Evolutionary conservation across 495 filamentous ascomycete species (phyloP), one percentile per base, ranked within the genome.

Genomic region (Penicillium bialowiezense): DNA sequence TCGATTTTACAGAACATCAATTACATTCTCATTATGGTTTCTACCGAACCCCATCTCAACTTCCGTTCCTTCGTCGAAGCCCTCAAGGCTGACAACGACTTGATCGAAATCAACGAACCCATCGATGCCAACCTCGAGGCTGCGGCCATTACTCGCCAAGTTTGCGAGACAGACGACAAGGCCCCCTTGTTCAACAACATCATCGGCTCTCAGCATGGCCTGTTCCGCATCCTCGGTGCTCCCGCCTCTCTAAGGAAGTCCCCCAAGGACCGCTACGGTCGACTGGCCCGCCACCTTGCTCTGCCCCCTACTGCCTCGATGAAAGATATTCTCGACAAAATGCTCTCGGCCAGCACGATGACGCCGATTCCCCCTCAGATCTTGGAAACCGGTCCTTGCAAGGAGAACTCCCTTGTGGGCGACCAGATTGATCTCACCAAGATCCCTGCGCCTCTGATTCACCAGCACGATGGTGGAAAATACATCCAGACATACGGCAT

Each of bases 121-220:
- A 41, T 73, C 38, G 63, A 72, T 31, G 67, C 69, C 23, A 45
- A 71, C 33, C 60, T 75, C 20, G 67, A 75, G 42, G 59, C 54
- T 0, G 68, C 55, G 1, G 71, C 71, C 12, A 71, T 73, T 36
- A 65, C 62, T 9, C 65, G 67, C 9, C 51, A 46, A 23, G 67
- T 70, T 33, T 72, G 59, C 28, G 70, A 74, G 36, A 68, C 62
- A 0, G 48, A 70, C 34, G 63, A 69, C 54, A 67, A 70, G 39
- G 63, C 70, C 3, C 66, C 68, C 0, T 56, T 74, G 9, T 72
- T 74, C 60, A 68, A 71, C 48, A 71, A 74, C 33, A 26, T 70
- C n/a, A 67, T 60, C 9, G 71, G 70, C 0, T 47, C 51, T 8
- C 46, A 65, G 15, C 41, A 69, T 32, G 71, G 68, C 19, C 54